Base-by-base conservation (phyloP, 169 alveolate species). In the Eimeria zaria region DNA sequence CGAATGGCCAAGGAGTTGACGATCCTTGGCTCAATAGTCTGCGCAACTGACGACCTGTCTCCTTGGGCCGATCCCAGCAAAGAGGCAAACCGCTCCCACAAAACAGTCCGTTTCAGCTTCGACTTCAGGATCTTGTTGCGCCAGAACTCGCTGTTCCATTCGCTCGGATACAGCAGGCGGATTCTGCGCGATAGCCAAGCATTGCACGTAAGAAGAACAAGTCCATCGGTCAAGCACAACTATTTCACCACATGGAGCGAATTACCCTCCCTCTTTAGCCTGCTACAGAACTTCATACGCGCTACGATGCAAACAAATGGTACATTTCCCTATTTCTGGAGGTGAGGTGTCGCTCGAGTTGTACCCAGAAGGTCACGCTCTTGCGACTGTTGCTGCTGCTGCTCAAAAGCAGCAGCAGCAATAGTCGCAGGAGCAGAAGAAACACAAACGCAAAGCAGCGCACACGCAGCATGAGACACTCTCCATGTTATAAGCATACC, bases 1-100 rank as follows among this genome's bases (percentile, higher is more conserved):
- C 97, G 96, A 44, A 98, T 96, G 78, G 97, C 84, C 95, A 98
- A 88, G 44, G 98, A 97, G 87, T 98, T 98, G 16, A 97, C 98
- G 53, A 97, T 83, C 74, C 98, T 96, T 12, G 97, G 95, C 96
- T 97, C 98, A 22, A 98, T 48, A 16, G 98, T 96, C 92, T 97
- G 98, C 69, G 97, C 89, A 76, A 97, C 95, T 7, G 85, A 92
- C 33, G 97, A 69, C 41, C 89, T 91, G 84, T 91, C 96, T 0
- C 91, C 91, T 36, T 74, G 91, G 12, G 91, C 88, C 24, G 91
- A 74, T 24, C 96, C 89, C 44, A 91, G 55, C 60, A 91, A 18
- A n/a, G 96, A 91, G 85, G 96, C 96, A 60, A 91, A 91, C 71
- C 71, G 64, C 91, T 91, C 91, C 96, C 96, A 91, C 24, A 91